Conservation (phyloP, 75 land plant species). For the Pinus tabuliformis region DNA sequence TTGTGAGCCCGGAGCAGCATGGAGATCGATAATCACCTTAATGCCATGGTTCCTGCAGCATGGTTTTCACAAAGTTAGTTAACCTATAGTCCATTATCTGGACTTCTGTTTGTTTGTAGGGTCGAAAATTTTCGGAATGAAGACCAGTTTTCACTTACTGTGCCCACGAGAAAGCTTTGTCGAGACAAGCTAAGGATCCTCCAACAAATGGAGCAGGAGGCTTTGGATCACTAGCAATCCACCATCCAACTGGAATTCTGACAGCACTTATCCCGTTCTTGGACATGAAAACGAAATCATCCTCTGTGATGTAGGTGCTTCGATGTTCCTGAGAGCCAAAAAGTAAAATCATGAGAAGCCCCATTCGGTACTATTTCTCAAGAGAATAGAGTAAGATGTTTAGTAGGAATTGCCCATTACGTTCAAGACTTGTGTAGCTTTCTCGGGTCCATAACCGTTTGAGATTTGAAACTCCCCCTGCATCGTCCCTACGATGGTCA, state of each 20-base stretch:
- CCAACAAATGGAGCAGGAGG: conserved; percentile 27
- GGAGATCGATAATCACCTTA: conserved; percentile 63
- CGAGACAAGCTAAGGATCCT: conserved; percentile 23
- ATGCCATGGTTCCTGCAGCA: conserved; percentile 41
- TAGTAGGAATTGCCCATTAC: neutral
- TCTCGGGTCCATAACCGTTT: conserved; percentile 26
- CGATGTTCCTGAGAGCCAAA: conserved; percentile 21
- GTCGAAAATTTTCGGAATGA: no score
- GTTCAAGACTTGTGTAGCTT: conserved; percentile 23
- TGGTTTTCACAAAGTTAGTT: neutral
- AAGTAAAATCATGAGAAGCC: neutral
- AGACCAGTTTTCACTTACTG: conserved; percentile 4
- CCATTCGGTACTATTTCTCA: neutral
- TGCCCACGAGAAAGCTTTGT: conserved; percentile 30
- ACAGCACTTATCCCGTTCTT: conserved; percentile 21
- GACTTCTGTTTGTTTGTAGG: no score
- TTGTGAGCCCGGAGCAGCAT: conserved; percentile 44
- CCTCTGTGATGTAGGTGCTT: conserved; percentile 18
- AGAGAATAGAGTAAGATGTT: neutral
- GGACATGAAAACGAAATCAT: conserved; percentile 22
- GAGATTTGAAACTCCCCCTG: conserved; percentile 37
- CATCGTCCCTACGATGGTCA: conserved; percentile 15
- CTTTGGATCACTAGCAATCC: conserved; percentile 29
- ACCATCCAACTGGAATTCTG: conserved; percentile 40
- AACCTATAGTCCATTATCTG: no score